A percentile compares a stretch with the other conserved stretches of the same genome.
Conservation (phyloP, 75 land plant species). For the Adiantum capillusveneris region DNA sequence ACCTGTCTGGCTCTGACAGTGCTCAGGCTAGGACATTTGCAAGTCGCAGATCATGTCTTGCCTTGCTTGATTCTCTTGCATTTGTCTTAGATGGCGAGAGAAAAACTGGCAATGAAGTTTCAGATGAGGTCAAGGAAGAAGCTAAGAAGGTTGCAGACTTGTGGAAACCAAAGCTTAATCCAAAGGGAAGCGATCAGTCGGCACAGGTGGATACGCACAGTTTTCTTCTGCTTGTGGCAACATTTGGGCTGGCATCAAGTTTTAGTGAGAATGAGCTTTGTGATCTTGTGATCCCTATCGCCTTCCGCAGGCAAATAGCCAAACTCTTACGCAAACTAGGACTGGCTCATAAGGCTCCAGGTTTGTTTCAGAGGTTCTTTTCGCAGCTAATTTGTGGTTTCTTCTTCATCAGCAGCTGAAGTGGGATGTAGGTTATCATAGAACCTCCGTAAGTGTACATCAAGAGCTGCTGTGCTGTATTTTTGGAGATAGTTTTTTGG, state of each 20-base stretch:
- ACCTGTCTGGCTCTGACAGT: no score
- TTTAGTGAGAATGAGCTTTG: constrained; percentile 57
- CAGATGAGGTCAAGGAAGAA: constrained; percentile 47
- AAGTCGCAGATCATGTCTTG: constrained; percentile 47
- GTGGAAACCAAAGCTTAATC: constrained; percentile 51
- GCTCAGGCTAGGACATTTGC: constrained; percentile 10
- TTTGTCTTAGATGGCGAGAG: constrained; percentile 31
- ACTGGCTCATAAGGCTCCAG: constrained; percentile 44
- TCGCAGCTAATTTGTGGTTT: no score
- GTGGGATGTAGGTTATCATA: no score
- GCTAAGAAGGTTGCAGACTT: constrained; percentile 59
- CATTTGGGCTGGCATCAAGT: constrained; percentile 42
- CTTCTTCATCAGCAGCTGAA: no score
- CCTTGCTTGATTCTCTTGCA: constrained; percentile 47
- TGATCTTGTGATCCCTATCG: constrained; percentile 38
- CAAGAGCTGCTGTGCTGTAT: no score
- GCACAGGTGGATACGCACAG: constrained; percentile 41
- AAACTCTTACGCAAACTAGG: constrained; percentile 54
- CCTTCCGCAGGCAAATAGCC: constrained; percentile 41
- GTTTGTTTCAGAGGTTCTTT: constrained; percentile 32
- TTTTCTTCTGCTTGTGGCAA: constrained; percentile 51
- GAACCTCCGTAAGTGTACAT: no score
- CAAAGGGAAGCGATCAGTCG: constrained; percentile 32
- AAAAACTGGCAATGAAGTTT: constrained; percentile 32
- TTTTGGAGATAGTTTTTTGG: no score